Percentiles rank a stretch among this genome's conserved stretches.
Conservation (phyloP, 2,329 filamentous ascomycete genomes). For the Pyricularia pennisetigena region DNA sequence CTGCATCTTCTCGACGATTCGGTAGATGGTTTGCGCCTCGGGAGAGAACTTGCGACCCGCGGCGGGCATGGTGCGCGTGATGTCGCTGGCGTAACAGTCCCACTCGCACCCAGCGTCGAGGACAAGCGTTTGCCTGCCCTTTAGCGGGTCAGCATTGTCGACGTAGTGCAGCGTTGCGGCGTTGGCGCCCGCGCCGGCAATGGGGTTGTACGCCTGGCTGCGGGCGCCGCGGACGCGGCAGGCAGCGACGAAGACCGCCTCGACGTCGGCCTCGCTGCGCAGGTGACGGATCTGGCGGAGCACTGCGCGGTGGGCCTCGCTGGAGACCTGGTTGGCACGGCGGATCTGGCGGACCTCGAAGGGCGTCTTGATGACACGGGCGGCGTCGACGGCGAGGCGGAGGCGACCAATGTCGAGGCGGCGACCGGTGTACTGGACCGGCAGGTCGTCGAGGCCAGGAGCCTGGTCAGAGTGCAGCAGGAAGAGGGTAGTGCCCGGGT, state of each 20-base stretch:
- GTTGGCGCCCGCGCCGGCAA: conserved; percentile 75
- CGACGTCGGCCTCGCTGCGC: conserved; percentile 71
- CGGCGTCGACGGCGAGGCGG: conserved; percentile 62
- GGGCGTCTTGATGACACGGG: conserved; percentile 73
- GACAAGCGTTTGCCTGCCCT: conserved; percentile 62
- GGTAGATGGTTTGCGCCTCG: conserved; percentile 65
- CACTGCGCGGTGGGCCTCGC: conserved; percentile 65
- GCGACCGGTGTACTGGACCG: not conserved
- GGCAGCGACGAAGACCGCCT: conserved; percentile 64
- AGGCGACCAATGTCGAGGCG: conserved; percentile 17
- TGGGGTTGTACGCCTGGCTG: conserved; percentile 77
- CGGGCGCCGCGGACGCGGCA: conserved; percentile 67
- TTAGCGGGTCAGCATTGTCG: conserved; percentile 64
- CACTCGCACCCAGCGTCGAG: conserved; percentile 86
- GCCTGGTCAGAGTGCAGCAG: conserved; percentile 27
- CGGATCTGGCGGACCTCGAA: conserved; percentile 79
- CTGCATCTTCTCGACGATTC: conserved; percentile 75
- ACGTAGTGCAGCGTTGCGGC: conserved; percentile 81
- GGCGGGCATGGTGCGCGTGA: conserved; percentile 81
- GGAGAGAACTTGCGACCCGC: conserved; percentile 47
- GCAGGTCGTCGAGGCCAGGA: conserved; percentile 11
- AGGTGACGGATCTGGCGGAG: conserved; percentile 53
- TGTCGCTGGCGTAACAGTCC: conserved; percentile 76
- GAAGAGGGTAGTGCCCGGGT: conserved; percentile 28
- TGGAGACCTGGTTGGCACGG: conserved; percentile 71